Evolutionary conservation across 1,139 yeast species (phyloP), one percentile per base, ranked within the genome.

Genomic region (Geotrichum fermentans): DNA sequence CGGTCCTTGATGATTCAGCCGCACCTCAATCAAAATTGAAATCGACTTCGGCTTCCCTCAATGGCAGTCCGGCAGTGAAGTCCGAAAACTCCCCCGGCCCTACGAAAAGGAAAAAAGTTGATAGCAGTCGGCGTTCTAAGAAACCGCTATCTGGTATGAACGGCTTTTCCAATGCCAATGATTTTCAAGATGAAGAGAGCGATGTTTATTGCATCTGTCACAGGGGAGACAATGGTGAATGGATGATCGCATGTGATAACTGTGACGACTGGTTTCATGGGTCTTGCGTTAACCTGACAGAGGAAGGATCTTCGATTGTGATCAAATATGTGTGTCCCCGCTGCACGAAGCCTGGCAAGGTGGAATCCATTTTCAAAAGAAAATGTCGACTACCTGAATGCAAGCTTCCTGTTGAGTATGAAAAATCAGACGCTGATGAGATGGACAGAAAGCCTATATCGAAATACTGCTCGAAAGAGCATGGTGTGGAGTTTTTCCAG

Each of bases 201-300:
- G 49, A 45, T 20, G 55, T 47, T 10, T 89, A 74, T 59, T 90
- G 97, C 63, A 69, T 82, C 0, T 90, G 97, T 64, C 74, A 94
- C 39, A 77, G 75, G 53, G 85, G 90, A 0, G 97, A 90, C 60
- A 73, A 75, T 53, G 95, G 92, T 1, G 53, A 57, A 39, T 85
- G 85, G 64, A 88, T 88, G 96, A 84, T 90, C 20, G 89, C 86
- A 0, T 90, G 97, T 63, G 97, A 89, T 64, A 90, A 88, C 6
- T 90, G 97, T 67, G 96, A 89, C 61, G 96, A 87, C 56, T 90
- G 97, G 97, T 90, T 76, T 62, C 97, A 90, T 66, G 87, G 90
- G 64, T 72, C 71, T 43, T 90, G 97, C 61, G 78, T 89, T 74
- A 75, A 75, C 52, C 63, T 89, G 42, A 72, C 80, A 44, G 67